Evolutionary conservation across 2,329 filamentous ascomycete genomes (phyloP).

Genomic region (Colletotrichum nymphaeae): DNA sequence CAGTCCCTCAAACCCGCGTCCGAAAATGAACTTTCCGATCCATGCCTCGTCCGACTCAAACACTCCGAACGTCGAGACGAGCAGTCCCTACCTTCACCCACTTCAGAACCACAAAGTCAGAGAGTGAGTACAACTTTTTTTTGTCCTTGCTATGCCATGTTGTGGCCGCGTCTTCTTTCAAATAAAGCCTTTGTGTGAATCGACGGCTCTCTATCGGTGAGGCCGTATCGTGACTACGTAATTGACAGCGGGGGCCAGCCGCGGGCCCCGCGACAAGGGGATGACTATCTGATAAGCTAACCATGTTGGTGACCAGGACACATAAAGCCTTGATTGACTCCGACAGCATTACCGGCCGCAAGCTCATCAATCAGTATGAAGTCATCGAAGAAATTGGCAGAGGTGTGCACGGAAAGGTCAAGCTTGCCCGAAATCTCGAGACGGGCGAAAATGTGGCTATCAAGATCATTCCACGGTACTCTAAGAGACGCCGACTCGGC

Average conservation of each 20-base stretch:
- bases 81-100: slow-evolving; percentile 75
- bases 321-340: slow-evolving; percentile 93
- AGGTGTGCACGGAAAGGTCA: slow-evolving; percentile 97
- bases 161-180: neutral
- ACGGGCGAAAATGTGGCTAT: slow-evolving; percentile 88
- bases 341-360: slow-evolving; percentile 88
- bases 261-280: slow-evolving; percentile 19
- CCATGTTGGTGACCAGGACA: slow-evolving; percentile 64
- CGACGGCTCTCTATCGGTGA: neutral
- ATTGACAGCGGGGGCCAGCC: neutral
- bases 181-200: neutral
- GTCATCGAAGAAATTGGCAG: slow-evolving; percentile 96
- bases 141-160: neutral
- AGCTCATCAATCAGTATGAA: slow-evolving; percentile 97
- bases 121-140: slow-evolving; percentile 69
- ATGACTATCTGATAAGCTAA: slow-evolving; percentile 22
- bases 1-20: slow-evolving; percentile 59
- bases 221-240: slow-evolving; percentile 16
- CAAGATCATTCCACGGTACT: slow-evolving; percentile 97
- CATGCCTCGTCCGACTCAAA: slow-evolving; percentile 64
- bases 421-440: slow-evolving; percentile 85
- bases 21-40: slow-evolving; percentile 49
- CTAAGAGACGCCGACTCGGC: slow-evolving; percentile 91
- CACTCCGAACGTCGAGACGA: slow-evolving; percentile 59
- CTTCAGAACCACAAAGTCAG: slow-evolving; percentile 79